Evolutionary conservation across 305 asterid genomes (phyloP).

Genomic region (Fraxinus sp.): DNA sequence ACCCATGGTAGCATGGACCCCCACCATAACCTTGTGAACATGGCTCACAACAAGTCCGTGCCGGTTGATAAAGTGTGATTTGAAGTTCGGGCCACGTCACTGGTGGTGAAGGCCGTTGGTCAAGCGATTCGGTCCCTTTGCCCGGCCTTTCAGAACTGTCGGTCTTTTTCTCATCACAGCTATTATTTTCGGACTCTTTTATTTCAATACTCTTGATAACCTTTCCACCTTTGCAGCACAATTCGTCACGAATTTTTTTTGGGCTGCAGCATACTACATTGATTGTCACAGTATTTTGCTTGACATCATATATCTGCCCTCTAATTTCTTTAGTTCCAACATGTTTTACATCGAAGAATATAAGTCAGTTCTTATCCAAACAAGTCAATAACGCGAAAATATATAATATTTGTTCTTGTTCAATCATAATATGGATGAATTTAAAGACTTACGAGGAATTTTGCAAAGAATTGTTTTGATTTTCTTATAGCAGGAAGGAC

Average conservation of each 20-base stretch:
- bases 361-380: too few relatives aligned
- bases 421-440: too few relatives aligned
- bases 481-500: too few relatives aligned
- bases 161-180: too few relatives aligned
- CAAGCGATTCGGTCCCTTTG: too few relatives aligned
- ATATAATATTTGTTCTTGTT: neutral
- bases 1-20: conserved; percentile 44
- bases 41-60: conserved; percentile 28
- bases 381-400: too few relatives aligned
- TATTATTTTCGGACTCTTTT: too few relatives aligned
- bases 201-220: conserved; percentile 37
- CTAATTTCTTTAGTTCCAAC: conserved; percentile 46
- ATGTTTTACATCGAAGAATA: too few relatives aligned
- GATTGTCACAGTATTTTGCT: conserved; percentile 43
- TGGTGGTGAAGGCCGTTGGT: conserved; percentile 31
- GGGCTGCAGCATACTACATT: conserved; percentile 68
- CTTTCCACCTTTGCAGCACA: conserved; percentile 48
- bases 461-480: too few relatives aligned
- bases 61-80: conserved; percentile 32
- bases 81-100: conserved; percentile 16
- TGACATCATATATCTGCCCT: conserved; percentile 52
- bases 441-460: neutral
- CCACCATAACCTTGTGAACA: conserved; percentile 29
- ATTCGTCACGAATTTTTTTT: conserved; percentile 50
- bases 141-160: too few relatives aligned